Percentiles rank a stretch among this genome's conserved stretches.
phyloP scores from a whole-genome alignment of 805 yeast species.

The Saturnispora diversa region DNA sequence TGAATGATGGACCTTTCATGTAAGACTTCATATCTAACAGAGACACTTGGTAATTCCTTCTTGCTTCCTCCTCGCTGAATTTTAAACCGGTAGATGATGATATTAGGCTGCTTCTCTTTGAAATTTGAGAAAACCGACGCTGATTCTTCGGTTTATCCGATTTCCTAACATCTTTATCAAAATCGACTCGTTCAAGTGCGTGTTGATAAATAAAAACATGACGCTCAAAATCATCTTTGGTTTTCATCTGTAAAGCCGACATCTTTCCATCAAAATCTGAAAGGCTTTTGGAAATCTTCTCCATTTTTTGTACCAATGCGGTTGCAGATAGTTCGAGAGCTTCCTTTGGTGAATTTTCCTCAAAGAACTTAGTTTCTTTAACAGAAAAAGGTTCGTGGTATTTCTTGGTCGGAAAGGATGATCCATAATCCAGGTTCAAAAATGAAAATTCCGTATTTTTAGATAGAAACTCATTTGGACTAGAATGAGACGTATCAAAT shows the following conservation, averaged over 20 bases:
- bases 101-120: constrained; percentile 5
- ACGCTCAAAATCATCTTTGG: constrained; percentile 1
- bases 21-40: constrained; percentile 62
- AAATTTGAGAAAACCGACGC: constrained; percentile 5
- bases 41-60: constrained; percentile 6
- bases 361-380: constrained; percentile 1
- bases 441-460: constrained; percentile 1
- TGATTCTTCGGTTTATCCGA: constrained; percentile 6
- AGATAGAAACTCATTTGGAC: background rate
- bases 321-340: constrained; percentile 6
- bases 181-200: constrained; percentile 6
- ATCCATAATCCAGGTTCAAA: background rate
- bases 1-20: constrained; percentile 56
- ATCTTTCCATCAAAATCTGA: background rate
- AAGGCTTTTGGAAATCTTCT: constrained; percentile 2
- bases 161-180: constrained; percentile 3
- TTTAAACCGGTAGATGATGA: constrained; percentile 1
- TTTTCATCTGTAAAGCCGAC: background rate
- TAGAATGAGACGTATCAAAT: too few species aligned
- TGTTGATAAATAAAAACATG: constrained; percentile 5
- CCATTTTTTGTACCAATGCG: constrained; percentile 7
- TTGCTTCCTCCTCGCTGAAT: constrained; percentile 3
- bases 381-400: background rate
- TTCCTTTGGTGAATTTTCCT: constrained; percentile 6
- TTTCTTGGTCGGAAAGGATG: background rate